phyloP scores from a whole-genome alignment of 805 yeast genomes.

The Saccharomycopsis sp. region DNA sequence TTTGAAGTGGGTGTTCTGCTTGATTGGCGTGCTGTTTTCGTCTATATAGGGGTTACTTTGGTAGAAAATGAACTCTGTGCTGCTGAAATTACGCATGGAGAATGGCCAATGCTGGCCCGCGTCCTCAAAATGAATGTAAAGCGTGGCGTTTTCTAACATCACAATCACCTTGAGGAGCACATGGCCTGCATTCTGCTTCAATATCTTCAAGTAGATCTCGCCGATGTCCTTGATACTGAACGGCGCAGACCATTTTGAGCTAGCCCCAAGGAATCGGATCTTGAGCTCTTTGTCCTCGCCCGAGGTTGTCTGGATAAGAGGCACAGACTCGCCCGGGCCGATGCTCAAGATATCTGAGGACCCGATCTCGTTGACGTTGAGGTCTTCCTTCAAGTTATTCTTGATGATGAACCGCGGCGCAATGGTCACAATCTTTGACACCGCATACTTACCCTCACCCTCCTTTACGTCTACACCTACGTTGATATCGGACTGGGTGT shows the following conservation, averaged over 20 bases:
- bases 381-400: conserved; percentile 49
- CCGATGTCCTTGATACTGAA: conserved; percentile 83
- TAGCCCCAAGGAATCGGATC: conserved; percentile 50
- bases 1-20: conserved; percentile 49
- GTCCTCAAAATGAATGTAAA: conserved; percentile 67
- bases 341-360: conserved; percentile 45
- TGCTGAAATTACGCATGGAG: conserved; percentile 84
- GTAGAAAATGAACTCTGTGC: conserved; percentile 76
- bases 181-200: conserved; percentile 59
- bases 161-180: conserved; percentile 66
- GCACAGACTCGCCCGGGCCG: conserved; percentile 40
- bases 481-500: conserved; percentile 51
- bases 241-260: conserved; percentile 79
- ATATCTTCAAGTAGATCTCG: conserved; percentile 63
- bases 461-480: conserved; percentile 71
- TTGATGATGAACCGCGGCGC: conserved; percentile 77
- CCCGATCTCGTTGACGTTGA: conserved; percentile 65
- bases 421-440: conserved; percentile 71
- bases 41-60: conserved; percentile 71
- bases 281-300: conserved; percentile 52
- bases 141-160: conserved; percentile 70
- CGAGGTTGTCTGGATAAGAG: conserved; percentile 53
- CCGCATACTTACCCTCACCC: conserved; percentile 77
- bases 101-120: conserved; percentile 87
- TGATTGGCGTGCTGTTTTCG: conserved; percentile 50